Conservation (phyloP, 2,329 filamentous ascomycete genomes). For the Xylariaceae sp. region DNA sequence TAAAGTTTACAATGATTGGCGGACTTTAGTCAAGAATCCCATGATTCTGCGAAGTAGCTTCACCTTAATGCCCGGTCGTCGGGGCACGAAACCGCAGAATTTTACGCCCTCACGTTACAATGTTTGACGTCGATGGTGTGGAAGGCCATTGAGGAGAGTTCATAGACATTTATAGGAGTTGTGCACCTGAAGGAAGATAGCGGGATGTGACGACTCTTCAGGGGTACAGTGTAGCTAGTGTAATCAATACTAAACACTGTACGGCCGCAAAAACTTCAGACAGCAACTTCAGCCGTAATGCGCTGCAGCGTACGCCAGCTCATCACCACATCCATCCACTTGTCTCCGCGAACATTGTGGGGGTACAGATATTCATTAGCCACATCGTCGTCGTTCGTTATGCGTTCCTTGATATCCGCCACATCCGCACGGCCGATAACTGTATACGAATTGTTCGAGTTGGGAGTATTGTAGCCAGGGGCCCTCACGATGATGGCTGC, state of each 20-base stretch:
- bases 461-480: not conserved
- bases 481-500: constrained; percentile 9
- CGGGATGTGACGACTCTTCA: no score
- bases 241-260: no score
- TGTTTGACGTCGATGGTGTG: not conserved
- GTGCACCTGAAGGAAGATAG: no score
- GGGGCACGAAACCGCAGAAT: no score
- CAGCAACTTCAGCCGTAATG: constrained; percentile 7
- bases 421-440: constrained; percentile 13
- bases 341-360: not conserved
- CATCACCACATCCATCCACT: constrained; percentile 10
- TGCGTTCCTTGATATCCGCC: constrained; percentile 6
- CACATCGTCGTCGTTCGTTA: not conserved
- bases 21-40: no score
- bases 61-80: no score
- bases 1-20: no score
- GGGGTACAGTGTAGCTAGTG: not conserved
- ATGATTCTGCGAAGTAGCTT: no score
- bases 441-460: not conserved
- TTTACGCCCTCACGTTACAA: no score
- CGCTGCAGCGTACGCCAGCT: constrained; percentile 8
- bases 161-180: no score
- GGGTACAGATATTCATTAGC: not conserved
- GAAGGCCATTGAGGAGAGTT: not conserved
- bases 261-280: no score